These are phyloP conservation scores for Ustilago bromivora DNA, from an alignment of 1,284 basidiomycete genomes.

Conservation along the genomic window DNA sequence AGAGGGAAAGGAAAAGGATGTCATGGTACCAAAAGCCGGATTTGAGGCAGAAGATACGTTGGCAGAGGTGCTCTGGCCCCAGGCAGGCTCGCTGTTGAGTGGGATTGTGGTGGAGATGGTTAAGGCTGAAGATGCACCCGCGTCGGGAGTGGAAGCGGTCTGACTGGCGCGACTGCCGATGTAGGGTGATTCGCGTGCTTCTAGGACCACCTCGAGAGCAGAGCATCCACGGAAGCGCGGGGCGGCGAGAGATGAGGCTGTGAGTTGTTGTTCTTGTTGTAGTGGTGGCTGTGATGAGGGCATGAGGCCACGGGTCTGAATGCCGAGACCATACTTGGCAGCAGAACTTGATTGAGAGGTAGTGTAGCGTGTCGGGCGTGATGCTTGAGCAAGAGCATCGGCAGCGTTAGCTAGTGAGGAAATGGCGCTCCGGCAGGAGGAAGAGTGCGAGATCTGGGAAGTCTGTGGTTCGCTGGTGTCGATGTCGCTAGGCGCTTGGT, in stretches of 20 bases:
- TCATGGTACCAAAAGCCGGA: conserved; percentile 19
- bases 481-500: conserved; percentile 17
- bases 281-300: conserved; percentile 2
- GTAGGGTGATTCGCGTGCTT: conserved; percentile 41
- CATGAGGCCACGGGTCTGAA: conserved; percentile 18
- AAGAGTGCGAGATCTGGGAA: conserved; percentile 25
- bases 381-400: conserved; percentile 7
- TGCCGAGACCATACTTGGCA: conserved; percentile 34
- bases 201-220: conserved; percentile 29
- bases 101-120: conserved; percentile 34
- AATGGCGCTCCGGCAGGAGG: conserved; percentile 33
- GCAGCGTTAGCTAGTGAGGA: conserved; percentile 18
- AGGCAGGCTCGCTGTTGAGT: conserved; percentile 31
- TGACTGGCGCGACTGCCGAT: conserved; percentile 30
- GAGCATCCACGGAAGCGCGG: conserved; percentile 22
- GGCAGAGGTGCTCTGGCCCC: conserved; percentile 38
- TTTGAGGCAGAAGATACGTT: neutral
- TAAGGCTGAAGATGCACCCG: conserved; percentile 10
- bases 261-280: neutral
- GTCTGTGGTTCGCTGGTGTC: conserved; percentile 9
- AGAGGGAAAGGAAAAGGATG: conserved; percentile 37
- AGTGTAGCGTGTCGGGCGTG: neutral
- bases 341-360: neutral
- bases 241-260: conserved; percentile 4
- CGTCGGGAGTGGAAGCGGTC: conserved; percentile 21